A percentile compares a stretch with the other conserved stretches of the same genome.
These are phyloP conservation scores for Chionographis japonica DNA, from an alignment of 106 monocot species.

Conservation along the genomic window DNA sequence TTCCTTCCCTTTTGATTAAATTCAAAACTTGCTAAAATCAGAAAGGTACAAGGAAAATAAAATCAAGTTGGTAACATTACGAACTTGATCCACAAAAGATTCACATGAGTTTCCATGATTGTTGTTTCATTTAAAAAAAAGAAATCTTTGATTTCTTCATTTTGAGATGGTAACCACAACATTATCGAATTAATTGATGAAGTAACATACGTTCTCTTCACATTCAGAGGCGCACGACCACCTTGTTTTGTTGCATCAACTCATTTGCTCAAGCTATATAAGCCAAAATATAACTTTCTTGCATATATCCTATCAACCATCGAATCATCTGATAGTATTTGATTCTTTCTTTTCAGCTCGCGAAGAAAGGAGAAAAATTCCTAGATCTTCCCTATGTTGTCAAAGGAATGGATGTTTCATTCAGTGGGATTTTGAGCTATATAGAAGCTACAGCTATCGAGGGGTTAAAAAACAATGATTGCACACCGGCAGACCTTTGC, in stretches of 20 bases:
- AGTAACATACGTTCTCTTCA: too few relatives aligned
- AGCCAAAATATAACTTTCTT: not conserved
- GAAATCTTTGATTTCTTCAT: too few relatives aligned
- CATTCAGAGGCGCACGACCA: not conserved
- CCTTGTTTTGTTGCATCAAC: not conserved
- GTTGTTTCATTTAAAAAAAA: too few relatives aligned
- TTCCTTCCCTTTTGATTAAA: too few relatives aligned
- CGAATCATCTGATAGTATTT: not conserved
- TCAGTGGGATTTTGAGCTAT: constrained; percentile 93
- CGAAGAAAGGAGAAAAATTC: constrained; percentile 87
- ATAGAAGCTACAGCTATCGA: constrained; percentile 91
- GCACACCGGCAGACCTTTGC: constrained; percentile 93
- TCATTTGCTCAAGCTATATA: not conserved
- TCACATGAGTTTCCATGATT: too few relatives aligned
- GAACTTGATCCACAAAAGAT: too few relatives aligned
- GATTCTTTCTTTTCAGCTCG: constrained; percentile 47
- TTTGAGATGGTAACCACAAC: too few relatives aligned
- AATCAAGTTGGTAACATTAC: too few relatives aligned
- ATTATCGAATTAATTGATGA: not conserved
- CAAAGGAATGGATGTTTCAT: constrained; percentile 99
- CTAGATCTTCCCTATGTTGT: constrained; percentile 91
- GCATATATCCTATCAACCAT: not conserved
- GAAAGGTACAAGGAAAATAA: too few relatives aligned
- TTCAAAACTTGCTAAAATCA: too few relatives aligned
- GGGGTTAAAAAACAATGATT: constrained; percentile 87